Base-by-base conservation (phyloP, 768 basidiomycete species). In the Trametes meyenii region DNA sequence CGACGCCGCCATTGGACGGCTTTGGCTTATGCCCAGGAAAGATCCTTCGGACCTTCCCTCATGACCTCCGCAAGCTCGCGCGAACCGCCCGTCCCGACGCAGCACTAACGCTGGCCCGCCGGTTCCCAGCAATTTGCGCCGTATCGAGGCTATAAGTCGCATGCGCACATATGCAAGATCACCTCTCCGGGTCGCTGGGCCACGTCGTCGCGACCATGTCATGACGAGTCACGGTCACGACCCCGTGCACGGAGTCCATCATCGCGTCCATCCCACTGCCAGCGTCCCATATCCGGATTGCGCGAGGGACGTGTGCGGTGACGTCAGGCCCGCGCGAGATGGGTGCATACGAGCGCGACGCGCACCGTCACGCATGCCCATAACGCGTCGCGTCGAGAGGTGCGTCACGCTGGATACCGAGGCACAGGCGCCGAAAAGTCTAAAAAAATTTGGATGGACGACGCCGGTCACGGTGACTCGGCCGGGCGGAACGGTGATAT, bases 311-410 rank as follows among this genome's bases (percentile, higher is more conserved):
- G 49, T 49, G 57, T 44, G 49, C 49, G 57, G 49, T 58, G 57
- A 58, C 57, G 57, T 58, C 57, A 58, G 57, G 44, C n/a, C 39
- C 49, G 57, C 57, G 57, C 57, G 40, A 58, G 50, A 58, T 58
- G 46, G 24, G 38, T 21, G 24, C 46, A 40, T n/a, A 48, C 33
- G 14, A 35, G 43, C 57, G 57, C 57, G 57, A 58, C 49, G 50
- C 40, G 42, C n/a, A n/a, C 23, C 21, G 24, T 33, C 29, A 33
- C 29, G 29, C 29, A 33, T 33, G 4, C 19, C 43, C 12, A 21
- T 58, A 48, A 58, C 56, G 49, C 56, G 56, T 58, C 46, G 45
- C 38, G 33, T n/a, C 10, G 29, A 33, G 29, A 33, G 29, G 29
- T 3, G 8, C 36, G 57, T 58, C 57, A 58, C 57, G 40, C 35